Evolutionary conservation across 2,329 filamentous ascomycete species (phyloP), one percentile per base, ranked within the genome.

Genomic region (Fragosphaeria purpurea): DNA sequence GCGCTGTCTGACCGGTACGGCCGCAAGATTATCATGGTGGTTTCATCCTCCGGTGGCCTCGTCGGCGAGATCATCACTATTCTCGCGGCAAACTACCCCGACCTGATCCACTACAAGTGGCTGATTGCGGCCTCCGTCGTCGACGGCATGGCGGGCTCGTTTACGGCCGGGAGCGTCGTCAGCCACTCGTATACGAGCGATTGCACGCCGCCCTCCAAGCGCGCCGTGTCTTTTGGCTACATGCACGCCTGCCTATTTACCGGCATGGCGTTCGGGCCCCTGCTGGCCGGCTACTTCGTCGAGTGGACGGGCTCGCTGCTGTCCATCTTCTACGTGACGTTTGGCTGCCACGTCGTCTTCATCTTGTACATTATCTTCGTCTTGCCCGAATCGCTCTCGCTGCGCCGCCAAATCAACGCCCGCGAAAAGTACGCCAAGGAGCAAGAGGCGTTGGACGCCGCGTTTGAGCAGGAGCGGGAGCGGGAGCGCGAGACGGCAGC

Each of bases 101-200:
- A 89, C 9, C 68, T 68, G 0, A 70, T 95, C 47, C 77, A 84
- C 54, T 87, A 95, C 60, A 82, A 85, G 50, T 86, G 87, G 78
- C 70, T 98, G 30, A 70, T 97, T 6, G 64, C 91, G 1, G 88
- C 88, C 8, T 79, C 83, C 38, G 72, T 86, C 8, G 73, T 90
- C 44, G 93, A 98, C 62, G 93, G 93, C 5, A 62, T 95, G 5
- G 82, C 82, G 8, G 93, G 93, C 7, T 95, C 90, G 1, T 95
- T 96, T 63, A 95, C 89, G 1, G 80, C 88, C 1, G 85, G 84
- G 33, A 85, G 85, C 44, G 71, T 84, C 22, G 70, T 95, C 52
- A 83, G 81, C 30, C 84, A 94, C 64, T 88, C 91, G 0, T 98
- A 97, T 65, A 84, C 86, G 10, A 83, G 88, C 41, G 93, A 98